Conservation (phyloP, 1,284 basidiomycete species). For the Rhodotorula sp. region DNA sequence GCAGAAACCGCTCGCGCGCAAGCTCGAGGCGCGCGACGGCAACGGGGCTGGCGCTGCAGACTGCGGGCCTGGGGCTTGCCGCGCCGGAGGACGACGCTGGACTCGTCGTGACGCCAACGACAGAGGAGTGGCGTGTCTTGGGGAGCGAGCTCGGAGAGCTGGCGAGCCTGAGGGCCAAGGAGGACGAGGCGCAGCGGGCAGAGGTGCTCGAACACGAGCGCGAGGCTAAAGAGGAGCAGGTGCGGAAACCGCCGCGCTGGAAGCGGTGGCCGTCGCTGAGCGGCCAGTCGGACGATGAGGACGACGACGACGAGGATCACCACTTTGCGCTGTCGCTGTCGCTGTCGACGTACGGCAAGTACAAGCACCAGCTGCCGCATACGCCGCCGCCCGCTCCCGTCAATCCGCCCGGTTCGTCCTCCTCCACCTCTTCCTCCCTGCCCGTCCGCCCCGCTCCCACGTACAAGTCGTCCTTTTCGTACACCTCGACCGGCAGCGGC, state of each 20-base stretch:
- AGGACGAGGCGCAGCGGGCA: conserved; percentile 9
- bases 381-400: neutral
- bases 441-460: neutral
- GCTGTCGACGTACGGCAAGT: conserved; percentile 7
- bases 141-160: conserved; percentile 36
- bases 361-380: conserved; percentile 17
- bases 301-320: conserved; percentile 14
- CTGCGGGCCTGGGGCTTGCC: conserved; percentile 6
- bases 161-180: conserved; percentile 22
- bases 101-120: conserved; percentile 42
- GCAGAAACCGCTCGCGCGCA: conserved; percentile 15
- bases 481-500: conserved; percentile 26
- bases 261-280: conserved; percentile 23
- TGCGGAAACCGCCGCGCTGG: conserved; percentile 9
- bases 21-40: conserved; percentile 17
- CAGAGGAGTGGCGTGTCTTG: conserved; percentile 42
- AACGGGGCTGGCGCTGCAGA: conserved; percentile 19
- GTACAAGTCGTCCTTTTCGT: conserved; percentile 37
- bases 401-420: neutral
- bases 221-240: neutral
- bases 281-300: conserved; percentile 19
- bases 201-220: neutral
- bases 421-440: neutral
- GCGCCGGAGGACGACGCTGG: conserved; percentile 13
- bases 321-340: conserved; percentile 20